A percentile compares a stretch with the other conserved stretches of the same genome.
phyloP scores from a whole-genome alignment of 2,329 filamentous ascomycete species.

The Chlorencoelia australis region DNA sequence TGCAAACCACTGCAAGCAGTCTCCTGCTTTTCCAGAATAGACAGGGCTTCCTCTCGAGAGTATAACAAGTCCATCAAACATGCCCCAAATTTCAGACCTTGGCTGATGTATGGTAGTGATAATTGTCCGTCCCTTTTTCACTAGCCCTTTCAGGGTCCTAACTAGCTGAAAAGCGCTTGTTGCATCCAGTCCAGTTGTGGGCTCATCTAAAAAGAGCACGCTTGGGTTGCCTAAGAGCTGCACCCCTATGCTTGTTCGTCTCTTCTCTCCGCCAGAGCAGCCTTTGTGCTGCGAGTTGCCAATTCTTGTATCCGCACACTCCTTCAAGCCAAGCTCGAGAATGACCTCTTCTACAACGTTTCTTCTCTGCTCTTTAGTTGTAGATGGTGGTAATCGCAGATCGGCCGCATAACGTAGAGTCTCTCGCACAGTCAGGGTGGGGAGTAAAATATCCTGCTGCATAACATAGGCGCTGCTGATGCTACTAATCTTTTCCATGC shows the following conservation, averaged over 20 bases:
- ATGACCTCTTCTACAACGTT: slow-evolving; percentile 68
- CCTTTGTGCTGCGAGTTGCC: slow-evolving; percentile 62
- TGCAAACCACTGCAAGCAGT: slow-evolving; percentile 56
- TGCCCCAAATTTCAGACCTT: slow-evolving; percentile 67
- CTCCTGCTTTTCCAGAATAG: slow-evolving; percentile 50
- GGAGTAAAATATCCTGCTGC: slow-evolving; percentile 66
- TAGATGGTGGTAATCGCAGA: slow-evolving; percentile 55
- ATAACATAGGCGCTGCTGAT: slow-evolving; percentile 61
- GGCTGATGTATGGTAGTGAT: slow-evolving; percentile 71
- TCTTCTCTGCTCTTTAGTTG: slow-evolving; percentile 46
- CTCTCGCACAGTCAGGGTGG: slow-evolving; percentile 65
- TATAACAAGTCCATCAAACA: slow-evolving; percentile 64
- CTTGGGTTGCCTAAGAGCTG: slow-evolving; percentile 72
- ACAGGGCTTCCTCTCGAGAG: slow-evolving; percentile 57
- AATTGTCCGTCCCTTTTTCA: slow-evolving; percentile 58
- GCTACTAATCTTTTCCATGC: slow-evolving; percentile 38
- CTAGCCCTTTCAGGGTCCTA: slow-evolving; percentile 57
- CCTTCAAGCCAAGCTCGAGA: slow-evolving; percentile 63
- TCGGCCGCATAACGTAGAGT: slow-evolving; percentile 66
- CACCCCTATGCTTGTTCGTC: slow-evolving; percentile 66
- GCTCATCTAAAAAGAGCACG: slow-evolving; percentile 68
- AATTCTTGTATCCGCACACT: slow-evolving; percentile 66
- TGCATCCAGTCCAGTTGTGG: slow-evolving; percentile 68
- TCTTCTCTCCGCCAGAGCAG: slow-evolving; percentile 71
- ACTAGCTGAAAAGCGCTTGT: slow-evolving; percentile 68